Evolutionary conservation across 768 basidiomycete genomes (phyloP).

Genomic region (Tremella fuciformis): DNA sequence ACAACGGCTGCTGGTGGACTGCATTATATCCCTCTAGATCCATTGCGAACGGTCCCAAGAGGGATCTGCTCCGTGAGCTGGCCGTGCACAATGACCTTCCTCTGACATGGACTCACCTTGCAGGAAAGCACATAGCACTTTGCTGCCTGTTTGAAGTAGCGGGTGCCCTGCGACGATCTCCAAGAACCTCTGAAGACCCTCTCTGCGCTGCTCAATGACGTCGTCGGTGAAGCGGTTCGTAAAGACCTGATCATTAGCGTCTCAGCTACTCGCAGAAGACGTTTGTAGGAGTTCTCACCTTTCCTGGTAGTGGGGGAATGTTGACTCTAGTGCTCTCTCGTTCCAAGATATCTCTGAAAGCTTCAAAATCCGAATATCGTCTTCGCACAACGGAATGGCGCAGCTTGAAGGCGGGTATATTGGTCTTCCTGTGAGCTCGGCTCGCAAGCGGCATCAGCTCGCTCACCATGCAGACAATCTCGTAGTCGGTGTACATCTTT

Average conservation of each 20-base stretch:
- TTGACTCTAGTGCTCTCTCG: conserved; percentile 95
- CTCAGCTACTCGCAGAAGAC: not conserved
- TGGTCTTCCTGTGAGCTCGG: conserved; percentile 64
- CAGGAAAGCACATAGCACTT: conserved; percentile 90
- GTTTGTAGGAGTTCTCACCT: conserved; percentile 51
- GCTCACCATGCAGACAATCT: conserved; percentile 90
- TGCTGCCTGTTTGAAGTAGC: conserved; percentile 92
- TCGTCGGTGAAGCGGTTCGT: conserved; percentile 98
- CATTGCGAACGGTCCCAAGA: conserved; percentile 61
- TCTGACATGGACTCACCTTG: conserved; percentile 55
- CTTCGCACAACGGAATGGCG: conserved; percentile 84
- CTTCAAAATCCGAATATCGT: conserved; percentile 90
- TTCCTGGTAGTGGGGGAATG: conserved; percentile 94
- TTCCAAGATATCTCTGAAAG: conserved; percentile 96
- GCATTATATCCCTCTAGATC: conserved; percentile 14
- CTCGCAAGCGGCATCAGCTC: not conserved
- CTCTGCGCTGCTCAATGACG: conserved; percentile 84
- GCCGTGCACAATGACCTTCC: too few relatives aligned
- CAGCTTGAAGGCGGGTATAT: conserved; percentile 97
- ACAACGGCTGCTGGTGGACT: not conserved
- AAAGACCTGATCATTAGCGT: conserved; percentile 61
- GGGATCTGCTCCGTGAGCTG: conserved; percentile 60
- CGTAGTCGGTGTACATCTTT: conserved; percentile 99
- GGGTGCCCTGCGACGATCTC: conserved; percentile 97
- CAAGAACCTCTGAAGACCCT: conserved; percentile 90